Evolutionary conservation across 2,329 filamentous ascomycete genomes (phyloP).

Genomic region (Graphilbum fragrans): DNA sequence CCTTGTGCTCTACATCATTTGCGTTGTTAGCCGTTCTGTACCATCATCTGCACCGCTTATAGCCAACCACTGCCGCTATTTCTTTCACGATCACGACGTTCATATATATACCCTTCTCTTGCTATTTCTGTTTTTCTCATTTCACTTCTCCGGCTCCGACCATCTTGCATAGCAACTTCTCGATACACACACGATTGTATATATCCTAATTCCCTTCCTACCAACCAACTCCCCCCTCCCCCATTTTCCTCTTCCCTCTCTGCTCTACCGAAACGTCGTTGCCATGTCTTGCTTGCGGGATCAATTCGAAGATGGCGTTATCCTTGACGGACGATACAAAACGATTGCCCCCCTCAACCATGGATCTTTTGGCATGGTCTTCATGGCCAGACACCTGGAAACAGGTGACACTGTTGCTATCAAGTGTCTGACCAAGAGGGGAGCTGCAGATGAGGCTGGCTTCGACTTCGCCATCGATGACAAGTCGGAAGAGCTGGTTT

Average conservation of each 20-base stretch:
- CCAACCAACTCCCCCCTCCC: constrained; percentile 8
- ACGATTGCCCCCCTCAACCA: constrained; percentile 93
- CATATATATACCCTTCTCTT: constrained; percentile 16
- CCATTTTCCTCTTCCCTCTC: constrained; percentile 10
- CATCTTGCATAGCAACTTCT: neutral
- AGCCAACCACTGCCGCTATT: constrained; percentile 5
- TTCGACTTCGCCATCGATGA: constrained; percentile 67
- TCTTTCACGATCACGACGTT: constrained; percentile 10
- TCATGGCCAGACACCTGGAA: constrained; percentile 69
- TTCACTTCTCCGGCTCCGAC: neutral
- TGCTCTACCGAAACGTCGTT: neutral
- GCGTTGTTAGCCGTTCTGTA: constrained; percentile 6
- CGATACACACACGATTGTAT: neutral
- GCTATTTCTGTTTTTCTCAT: constrained; percentile 13
- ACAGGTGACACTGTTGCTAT: constrained; percentile 79
- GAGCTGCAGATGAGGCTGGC: constrained; percentile 45
- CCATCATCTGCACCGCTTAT: constrained; percentile 7
- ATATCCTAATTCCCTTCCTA: neutral
- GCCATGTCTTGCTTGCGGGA: constrained; percentile 76
- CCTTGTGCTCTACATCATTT: constrained; percentile 1
- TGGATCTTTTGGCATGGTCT: constrained; percentile 98
- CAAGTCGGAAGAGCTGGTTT: constrained; percentile 65
- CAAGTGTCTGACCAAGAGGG: constrained; percentile 87
- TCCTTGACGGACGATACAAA: constrained; percentile 81
- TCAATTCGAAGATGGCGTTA: constrained; percentile 64